Evolutionary conservation across 345 rosid genomes (phyloP).

Genomic region (Anacardium occidentale): DNA sequence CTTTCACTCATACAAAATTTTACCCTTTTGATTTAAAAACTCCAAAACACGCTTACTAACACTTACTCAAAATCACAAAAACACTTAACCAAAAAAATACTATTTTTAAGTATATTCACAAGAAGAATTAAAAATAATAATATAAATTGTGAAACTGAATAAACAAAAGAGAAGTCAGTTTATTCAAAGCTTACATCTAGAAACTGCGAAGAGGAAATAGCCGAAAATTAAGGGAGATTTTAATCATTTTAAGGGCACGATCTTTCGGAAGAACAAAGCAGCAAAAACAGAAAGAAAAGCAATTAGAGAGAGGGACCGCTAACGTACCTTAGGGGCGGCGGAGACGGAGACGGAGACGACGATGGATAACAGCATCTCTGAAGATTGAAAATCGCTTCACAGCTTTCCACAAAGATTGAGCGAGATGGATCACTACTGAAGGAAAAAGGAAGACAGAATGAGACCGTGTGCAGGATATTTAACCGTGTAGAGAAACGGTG

Average conservation of each 20-base stretch:
- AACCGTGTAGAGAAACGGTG: neutral
- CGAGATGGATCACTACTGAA: slow-evolving; percentile 1
- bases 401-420: neutral
- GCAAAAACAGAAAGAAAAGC: neutral
- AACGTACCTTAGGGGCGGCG: neutral
- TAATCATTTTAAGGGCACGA: neutral
- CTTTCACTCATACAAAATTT: neutral
- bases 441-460: neutral
- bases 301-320: neutral
- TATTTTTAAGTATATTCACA: neutral
- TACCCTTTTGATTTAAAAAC: neutral
- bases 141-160: neutral
- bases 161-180: neutral
- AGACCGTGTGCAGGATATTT: neutral
- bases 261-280: neutral
- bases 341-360: no score
- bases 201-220: neutral
- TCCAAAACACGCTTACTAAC: neutral
- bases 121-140: neutral
- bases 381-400: neutral
- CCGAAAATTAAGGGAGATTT: neutral
- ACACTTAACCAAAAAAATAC: neutral
- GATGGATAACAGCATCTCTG: neutral
- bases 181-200: neutral
- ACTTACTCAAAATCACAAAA: slow-evolving; percentile 2